These are phyloP conservation scores for Tympanopsis confertula DNA, from an alignment of 2,329 filamentous ascomycete species.

Conservation along the genomic window DNA sequence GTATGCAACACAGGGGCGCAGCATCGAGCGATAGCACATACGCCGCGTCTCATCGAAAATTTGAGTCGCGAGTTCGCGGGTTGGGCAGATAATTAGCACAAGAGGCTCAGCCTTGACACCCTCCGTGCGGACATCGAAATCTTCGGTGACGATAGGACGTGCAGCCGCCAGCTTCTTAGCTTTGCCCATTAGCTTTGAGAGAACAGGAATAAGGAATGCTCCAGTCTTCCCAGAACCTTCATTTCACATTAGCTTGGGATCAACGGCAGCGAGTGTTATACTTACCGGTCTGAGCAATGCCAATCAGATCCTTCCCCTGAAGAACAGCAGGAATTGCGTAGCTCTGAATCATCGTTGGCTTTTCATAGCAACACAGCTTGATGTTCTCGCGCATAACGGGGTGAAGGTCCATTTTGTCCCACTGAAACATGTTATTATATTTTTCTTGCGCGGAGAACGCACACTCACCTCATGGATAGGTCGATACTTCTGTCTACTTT, in stretches of 20 bases:
- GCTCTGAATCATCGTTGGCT: constrained; percentile 77
- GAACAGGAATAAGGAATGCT: constrained; percentile 77
- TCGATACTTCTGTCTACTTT: constrained; percentile 31
- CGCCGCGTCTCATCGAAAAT: constrained; percentile 92
- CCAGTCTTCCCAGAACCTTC: constrained; percentile 92
- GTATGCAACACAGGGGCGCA: constrained; percentile 82
- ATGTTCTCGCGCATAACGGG: constrained; percentile 74
- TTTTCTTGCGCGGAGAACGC: constrained; percentile 35
- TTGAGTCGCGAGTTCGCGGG: constrained; percentile 81
- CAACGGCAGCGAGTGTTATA: constrained; percentile 5
- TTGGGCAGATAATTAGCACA: constrained; percentile 74
- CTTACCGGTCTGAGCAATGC: constrained; percentile 83
- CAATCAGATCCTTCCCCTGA: constrained; percentile 70
- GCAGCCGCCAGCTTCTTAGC: constrained; percentile 74
- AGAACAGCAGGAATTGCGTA: constrained; percentile 74
- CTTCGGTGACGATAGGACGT: constrained; percentile 50
- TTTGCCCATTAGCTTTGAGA: constrained; percentile 92
- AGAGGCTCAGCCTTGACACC: constrained; percentile 70
- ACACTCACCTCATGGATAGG: constrained; percentile 49
- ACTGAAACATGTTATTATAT: constrained; percentile 39
- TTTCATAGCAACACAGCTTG: constrained; percentile 54
- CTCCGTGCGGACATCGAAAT: constrained; percentile 34
- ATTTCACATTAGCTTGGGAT: constrained; percentile 4
- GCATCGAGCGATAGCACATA: constrained; percentile 87
- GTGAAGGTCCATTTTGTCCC: constrained; percentile 71